Conservation (phyloP, 306 rosid species). For the Quercus dentata region DNA sequence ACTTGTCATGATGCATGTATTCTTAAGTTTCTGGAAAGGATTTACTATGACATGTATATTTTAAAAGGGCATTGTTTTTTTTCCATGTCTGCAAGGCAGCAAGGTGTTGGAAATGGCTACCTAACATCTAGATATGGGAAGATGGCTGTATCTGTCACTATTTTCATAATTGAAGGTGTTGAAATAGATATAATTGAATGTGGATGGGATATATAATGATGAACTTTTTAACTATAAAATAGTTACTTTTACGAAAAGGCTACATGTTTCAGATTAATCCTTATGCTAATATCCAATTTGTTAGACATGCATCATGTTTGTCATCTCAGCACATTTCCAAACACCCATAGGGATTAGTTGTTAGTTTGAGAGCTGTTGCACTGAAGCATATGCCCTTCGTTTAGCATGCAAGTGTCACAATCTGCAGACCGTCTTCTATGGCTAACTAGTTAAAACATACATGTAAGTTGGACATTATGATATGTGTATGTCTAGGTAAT, state of each 20-base stretch:
- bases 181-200: neutral
- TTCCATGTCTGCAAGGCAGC: no score
- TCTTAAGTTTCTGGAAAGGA: neutral
- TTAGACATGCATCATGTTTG: neutral
- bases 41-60: neutral
- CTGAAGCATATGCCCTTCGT: neutral
- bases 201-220: neutral
- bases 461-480: neutral
- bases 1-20: neutral
- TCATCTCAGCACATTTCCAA: neutral
- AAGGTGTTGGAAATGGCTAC: neutral
- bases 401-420: neutral
- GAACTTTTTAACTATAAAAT: neutral
- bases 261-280: neutral
- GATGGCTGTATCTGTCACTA: neutral
- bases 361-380: neutral
- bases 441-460: neutral
- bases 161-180: neutral
- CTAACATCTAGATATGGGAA: neutral
- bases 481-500: neutral
- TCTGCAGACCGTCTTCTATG: neutral
- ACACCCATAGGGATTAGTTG: neutral
- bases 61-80: neutral
- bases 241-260: neutral
- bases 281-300: neutral